Base-by-base conservation (phyloP, 2,329 filamentous ascomycete genomes). In the Fusarium virguliforme region DNA sequence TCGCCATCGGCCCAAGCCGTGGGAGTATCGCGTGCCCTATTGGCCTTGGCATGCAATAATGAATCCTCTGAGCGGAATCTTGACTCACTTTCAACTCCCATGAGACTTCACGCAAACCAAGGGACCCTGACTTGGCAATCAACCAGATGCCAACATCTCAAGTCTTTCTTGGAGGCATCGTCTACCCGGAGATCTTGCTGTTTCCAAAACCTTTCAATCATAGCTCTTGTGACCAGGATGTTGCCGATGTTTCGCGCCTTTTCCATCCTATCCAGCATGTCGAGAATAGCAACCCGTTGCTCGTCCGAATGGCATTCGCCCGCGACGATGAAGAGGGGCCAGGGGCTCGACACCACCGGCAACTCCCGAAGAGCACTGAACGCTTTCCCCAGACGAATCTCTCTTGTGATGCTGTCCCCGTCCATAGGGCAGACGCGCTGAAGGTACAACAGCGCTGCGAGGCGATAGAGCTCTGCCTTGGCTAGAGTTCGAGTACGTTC, bases 381-480 rank as follows among this genome's bases (percentile, higher is more conserved):
- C 6, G 57, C 53, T 6, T 58, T 24, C 6, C 30, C 28, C 13
- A 65, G 41, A 54, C 78, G 76, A 3, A 70, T 18, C 6, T 76
- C 28, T 6, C 61, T 51, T 6, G 35, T 37, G 9, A 32, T 40
- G 4, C 43, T 18, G 32, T 68, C 57, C 2, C 38, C 56, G 24
- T 58, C 58, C 2, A 51, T 24, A 9, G 68, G 61, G 71, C 70
- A 48, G 62, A 76, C 66, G 18, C 77, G 76, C 50, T 81, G 79
- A 5, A 83, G 79, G 61, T 85, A 86, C 1, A 85, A 78, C 38
- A 83, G 79, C 2, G 84, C 78, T 1, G 83, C 84, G n/a, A 86
- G 78, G 4, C 83, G 81, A 64, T 86, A 86, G n/a, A 85, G 79
- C 72, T 86, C 83, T 7, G 84, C 84, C 7, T 84, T 86, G 37